Conservation (phyloP, 2,329 filamentous ascomycete genomes). For the Arthroderma uncinatum region DNA sequence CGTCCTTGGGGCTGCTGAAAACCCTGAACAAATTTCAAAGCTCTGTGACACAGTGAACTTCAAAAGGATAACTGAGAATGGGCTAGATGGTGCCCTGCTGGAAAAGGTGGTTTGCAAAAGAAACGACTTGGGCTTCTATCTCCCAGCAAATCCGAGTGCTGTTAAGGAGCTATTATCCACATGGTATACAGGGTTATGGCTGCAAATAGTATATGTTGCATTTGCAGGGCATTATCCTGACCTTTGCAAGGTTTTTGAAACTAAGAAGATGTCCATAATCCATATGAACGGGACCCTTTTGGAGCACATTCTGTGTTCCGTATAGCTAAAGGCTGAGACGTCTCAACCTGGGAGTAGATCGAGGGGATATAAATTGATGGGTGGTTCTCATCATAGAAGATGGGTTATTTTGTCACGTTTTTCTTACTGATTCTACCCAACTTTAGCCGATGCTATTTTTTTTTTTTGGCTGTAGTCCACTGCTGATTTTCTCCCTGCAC, state of each 20-base stretch:
- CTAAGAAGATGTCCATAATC: background rate
- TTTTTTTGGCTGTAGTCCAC: too few species aligned
- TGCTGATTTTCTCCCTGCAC: too few species aligned
- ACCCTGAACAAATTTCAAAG: background rate
- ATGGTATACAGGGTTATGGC: slow-evolving; percentile 7
- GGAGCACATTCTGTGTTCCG: background rate
- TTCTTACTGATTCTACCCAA: too few species aligned
- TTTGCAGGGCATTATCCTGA: background rate
- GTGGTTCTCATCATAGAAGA: background rate
- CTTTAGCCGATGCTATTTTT: too few species aligned
- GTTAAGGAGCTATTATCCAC: background rate
- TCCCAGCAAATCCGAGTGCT: background rate
- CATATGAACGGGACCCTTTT: slow-evolving; percentile 6
- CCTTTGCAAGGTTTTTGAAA: slow-evolving; percentile 7
- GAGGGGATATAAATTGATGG: background rate
- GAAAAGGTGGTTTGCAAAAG: slow-evolving; percentile 1
- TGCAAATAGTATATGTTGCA: slow-evolving; percentile 7
- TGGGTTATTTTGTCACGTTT: background rate
- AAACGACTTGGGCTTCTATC: background rate
- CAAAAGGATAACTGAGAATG: background rate
- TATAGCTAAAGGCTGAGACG: background rate
- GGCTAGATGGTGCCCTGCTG: slow-evolving; percentile 5
- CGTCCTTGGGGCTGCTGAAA: slow-evolving; percentile 3
- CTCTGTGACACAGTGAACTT: slow-evolving; percentile 7
- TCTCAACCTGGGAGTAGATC: background rate